Percentiles rank a stretch among this genome's conserved stretches.
phyloP scores from a whole-genome alignment of 2,329 filamentous ascomycete species.

The Graphilbum fragrans region DNA sequence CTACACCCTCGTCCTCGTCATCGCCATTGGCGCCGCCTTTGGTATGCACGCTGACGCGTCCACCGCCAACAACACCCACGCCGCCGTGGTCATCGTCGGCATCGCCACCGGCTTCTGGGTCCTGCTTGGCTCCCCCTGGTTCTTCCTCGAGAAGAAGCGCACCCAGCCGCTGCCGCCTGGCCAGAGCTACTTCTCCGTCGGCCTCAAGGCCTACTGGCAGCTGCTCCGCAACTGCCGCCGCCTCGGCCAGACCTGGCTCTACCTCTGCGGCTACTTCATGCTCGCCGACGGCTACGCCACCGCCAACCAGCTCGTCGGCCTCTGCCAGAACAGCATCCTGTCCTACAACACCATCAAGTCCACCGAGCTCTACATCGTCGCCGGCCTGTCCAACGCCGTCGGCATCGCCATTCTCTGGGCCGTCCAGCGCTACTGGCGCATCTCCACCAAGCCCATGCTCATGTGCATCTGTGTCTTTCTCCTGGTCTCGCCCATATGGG shows the following conservation, averaged over 20 bases:
- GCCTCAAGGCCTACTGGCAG: conserved; percentile 1
- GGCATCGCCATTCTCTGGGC: conserved; percentile 1
- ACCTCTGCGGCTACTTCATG: conserved; percentile 1
- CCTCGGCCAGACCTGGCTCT: conserved; percentile 1
- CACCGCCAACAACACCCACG: conserved; percentile 1
- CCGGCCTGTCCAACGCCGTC: conserved; percentile 1
- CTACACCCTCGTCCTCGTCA: conserved; percentile 1
- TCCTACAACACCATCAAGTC: conserved; percentile 2
- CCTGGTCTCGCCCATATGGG: background rate
- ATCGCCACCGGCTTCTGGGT: conserved; percentile 2
- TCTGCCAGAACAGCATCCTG: conserved; percentile 1
- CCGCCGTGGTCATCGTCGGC: conserved; percentile 1
- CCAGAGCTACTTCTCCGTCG: background rate
- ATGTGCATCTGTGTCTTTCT: conserved; percentile 1
- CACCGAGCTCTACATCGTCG: conserved; percentile 2
- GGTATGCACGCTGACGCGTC: background rate
- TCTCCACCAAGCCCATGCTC: conserved; percentile 1
- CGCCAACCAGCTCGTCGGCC: conserved; percentile 1
- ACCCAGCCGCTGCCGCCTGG: background rate
- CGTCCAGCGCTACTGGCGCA: conserved; percentile 1
- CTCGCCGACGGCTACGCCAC: conserved; percentile 1
- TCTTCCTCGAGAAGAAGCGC: conserved; percentile 1
- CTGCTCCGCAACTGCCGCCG: background rate
- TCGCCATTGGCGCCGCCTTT: conserved; percentile 1
- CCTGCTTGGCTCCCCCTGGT: conserved; percentile 1